phyloP scores from a whole-genome alignment of 345 rosid species.

The Populus euphratica region DNA sequence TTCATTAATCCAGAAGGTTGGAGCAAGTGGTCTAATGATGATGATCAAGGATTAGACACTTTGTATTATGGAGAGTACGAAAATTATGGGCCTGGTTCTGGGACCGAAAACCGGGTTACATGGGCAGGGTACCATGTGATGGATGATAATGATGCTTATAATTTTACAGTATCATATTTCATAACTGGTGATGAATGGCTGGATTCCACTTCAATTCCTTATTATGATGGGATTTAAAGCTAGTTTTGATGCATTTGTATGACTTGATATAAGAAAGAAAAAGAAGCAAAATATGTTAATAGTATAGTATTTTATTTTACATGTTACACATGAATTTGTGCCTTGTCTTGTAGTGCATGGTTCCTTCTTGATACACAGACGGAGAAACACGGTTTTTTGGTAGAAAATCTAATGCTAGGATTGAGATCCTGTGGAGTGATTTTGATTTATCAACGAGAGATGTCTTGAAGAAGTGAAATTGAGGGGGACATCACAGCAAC shows the following conservation, averaged over 20 bases:
- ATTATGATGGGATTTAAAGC: conserved; percentile 52
- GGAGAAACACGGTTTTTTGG: background rate
- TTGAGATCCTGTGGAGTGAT: background rate
- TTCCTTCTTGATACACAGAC: background rate
- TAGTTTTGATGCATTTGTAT: background rate
- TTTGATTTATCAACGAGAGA: background rate
- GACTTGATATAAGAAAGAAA: too few species aligned
- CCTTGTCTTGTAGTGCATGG: background rate
- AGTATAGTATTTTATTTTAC: background rate
- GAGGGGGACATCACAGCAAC: background rate
- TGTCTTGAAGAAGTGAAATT: background rate
- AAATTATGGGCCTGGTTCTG: conserved; percentile 79
- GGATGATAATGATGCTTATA: conserved; percentile 58
- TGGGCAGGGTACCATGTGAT: conserved; percentile 41
- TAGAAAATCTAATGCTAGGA: background rate
- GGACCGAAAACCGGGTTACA: conserved; percentile 41
- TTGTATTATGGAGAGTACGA: conserved; percentile 75
- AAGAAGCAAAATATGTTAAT: background rate
- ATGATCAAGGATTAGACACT: conserved; percentile 40
- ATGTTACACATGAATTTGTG: background rate
- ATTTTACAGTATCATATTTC: conserved; percentile 65
- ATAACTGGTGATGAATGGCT: conserved; percentile 73
- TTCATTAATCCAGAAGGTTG: conserved; percentile 67
- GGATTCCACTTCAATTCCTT: conserved; percentile 74
- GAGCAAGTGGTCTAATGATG: conserved; percentile 52